Conservation (phyloP, 495 filamentous ascomycete genomes). For the Penicillium mononematosum region DNA sequence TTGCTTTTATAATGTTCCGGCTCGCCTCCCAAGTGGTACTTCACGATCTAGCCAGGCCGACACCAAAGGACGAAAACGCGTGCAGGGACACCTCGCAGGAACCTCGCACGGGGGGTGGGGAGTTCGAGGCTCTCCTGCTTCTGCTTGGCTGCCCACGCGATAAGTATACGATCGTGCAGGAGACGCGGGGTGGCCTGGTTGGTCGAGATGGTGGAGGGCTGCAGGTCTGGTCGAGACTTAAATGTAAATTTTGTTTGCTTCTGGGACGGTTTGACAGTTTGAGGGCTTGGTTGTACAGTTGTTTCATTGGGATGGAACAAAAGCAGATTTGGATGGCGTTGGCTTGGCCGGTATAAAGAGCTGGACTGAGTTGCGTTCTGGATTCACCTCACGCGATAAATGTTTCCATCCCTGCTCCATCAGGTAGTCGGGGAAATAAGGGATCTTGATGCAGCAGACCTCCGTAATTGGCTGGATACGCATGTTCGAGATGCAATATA, state of each 20-base stretch:
- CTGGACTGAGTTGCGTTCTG: background rate
- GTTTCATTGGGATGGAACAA: background rate
- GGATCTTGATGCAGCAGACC: conserved; percentile 13
- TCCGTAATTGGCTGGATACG: conserved; percentile 14
- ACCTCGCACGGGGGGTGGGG: conserved; percentile 24
- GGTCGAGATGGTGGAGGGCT: conserved; percentile 18
- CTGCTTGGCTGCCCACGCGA: conserved; percentile 31
- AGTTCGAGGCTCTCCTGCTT: conserved; percentile 18
- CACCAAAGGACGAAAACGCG: conserved; percentile 21
- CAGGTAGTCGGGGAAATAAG: conserved; percentile 23
- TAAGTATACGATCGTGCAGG: conserved; percentile 17
- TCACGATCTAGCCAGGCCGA: conserved; percentile 9
- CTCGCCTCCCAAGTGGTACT: conserved; percentile 11
- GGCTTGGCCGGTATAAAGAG: background rate
- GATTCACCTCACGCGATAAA: background rate
- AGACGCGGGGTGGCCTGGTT: conserved; percentile 16
- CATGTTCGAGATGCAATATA: conserved; percentile 19
- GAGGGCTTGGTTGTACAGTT: background rate
- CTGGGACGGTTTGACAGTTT: conserved; percentile 5
- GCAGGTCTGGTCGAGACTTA: conserved; percentile 27
- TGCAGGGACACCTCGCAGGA: conserved; percentile 24
- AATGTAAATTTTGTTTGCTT: conserved; percentile 15
- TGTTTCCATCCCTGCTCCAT: conserved; percentile 6
- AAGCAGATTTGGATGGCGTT: background rate
- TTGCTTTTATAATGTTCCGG: conserved; percentile 13